Percentiles rank a stretch among this genome's conserved stretches.
Conservation (phyloP, 1,139 yeast genomes). For the Saccharomycopsis crataegensis region DNA sequence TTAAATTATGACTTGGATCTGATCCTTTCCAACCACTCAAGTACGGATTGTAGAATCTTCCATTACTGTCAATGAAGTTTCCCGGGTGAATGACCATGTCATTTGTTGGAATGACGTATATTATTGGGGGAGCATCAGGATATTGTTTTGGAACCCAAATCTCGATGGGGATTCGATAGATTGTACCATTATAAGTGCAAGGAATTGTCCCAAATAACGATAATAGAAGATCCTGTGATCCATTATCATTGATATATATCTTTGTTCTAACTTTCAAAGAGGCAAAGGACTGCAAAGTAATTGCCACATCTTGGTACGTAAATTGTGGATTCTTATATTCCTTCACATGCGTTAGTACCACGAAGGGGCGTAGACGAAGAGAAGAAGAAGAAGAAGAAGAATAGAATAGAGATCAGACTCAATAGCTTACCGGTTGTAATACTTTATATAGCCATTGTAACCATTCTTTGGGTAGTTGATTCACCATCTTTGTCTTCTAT, state of each 20-base stretch:
- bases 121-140: constrained; percentile 56
- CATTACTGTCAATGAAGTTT: constrained; percentile 66
- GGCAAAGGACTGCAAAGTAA: constrained; percentile 42
- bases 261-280: constrained; percentile 63
- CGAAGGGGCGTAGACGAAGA: not conserved
- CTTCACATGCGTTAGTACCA: constrained; percentile 8
- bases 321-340: constrained; percentile 46
- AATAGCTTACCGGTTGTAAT: constrained; percentile 34
- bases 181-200: constrained; percentile 24
- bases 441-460: constrained; percentile 52
- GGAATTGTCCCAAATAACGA: constrained; percentile 57
- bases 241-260: constrained; percentile 55
- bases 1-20: constrained; percentile 31
- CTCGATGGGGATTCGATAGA: constrained; percentile 49
- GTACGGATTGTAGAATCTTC: constrained; percentile 65
- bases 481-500: not conserved
- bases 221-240: constrained; percentile 52
- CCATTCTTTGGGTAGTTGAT: constrained; percentile 35
- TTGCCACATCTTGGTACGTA: constrained; percentile 56
- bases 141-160: constrained; percentile 74
- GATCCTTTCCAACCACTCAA: constrained; percentile 47
- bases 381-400: not conserved
- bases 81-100: constrained; percentile 47
- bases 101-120: constrained; percentile 49
- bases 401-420: constrained; percentile 2